Percentiles rank a stretch among this genome's conserved stretches.
phyloP scores from a whole-genome alignment of 2,329 filamentous ascomycete genomes.

The Mariannaea elegans region DNA sequence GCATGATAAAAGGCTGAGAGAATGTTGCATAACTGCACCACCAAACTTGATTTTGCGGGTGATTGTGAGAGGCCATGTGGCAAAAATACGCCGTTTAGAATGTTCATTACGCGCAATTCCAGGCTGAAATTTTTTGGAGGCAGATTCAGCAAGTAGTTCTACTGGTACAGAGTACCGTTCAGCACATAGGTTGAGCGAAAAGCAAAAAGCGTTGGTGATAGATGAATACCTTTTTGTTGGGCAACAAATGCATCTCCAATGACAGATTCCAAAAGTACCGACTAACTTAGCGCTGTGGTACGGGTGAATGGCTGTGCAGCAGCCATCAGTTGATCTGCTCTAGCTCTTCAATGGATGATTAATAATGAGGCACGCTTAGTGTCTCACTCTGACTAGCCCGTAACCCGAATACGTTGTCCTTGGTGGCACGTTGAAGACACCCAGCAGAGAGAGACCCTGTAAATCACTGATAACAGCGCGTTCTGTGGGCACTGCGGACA shows the following conservation, averaged over 20 bases:
- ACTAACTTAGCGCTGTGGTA: neutral
- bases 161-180: neutral
- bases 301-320: neutral
- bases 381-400: neutral
- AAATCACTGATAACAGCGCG: slow-evolving; percentile 12
- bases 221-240: neutral
- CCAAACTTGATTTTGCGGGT: too few species aligned
- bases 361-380: neutral
- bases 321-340: neutral
- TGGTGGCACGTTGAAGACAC: too few species aligned
- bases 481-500: slow-evolving; percentile 1
- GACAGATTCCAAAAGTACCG: neutral
- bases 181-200: too few species aligned
- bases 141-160: too few species aligned
- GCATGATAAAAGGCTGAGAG: neutral
- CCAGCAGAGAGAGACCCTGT: too few species aligned
- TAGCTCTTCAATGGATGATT: neutral
- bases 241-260: neutral
- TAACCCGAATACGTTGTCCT: neutral
- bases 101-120: neutral
- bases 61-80: neutral
- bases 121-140: neutral
- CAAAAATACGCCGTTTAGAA: neutral
- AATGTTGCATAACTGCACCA: neutral
- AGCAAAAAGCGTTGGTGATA: too few species aligned